A percentile compares a stretch with the other conserved stretches of the same genome.
Evolutionary conservation across 2,329 filamentous ascomycete species (phyloP).

Genomic region (Aspergillaceae sp.): DNA sequence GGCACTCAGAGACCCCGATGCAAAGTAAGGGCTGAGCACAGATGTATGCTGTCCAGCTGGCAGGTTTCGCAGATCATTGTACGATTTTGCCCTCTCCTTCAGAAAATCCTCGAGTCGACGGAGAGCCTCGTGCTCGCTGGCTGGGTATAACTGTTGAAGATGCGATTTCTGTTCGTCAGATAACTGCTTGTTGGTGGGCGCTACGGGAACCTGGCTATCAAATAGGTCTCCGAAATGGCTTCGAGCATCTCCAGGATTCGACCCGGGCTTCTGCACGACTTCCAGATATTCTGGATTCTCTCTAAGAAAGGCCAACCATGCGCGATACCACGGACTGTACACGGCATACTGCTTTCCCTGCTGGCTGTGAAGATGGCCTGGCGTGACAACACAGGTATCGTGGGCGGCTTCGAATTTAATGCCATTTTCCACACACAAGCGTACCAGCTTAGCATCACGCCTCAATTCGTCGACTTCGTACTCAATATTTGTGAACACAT

Average conservation of each 20-base stretch:
- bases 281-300: slow-evolving; percentile 59
- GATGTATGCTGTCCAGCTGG: slow-evolving; percentile 58
- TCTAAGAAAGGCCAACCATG: slow-evolving; percentile 68
- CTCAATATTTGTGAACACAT: slow-evolving; percentile 76
- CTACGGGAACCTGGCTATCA: slow-evolving; percentile 49
- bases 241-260: slow-evolving; percentile 46
- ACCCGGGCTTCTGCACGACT: slow-evolving; percentile 48
- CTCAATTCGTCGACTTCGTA: slow-evolving; percentile 88
- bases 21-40: slow-evolving; percentile 61
- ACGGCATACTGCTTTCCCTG: slow-evolving; percentile 73
- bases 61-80: slow-evolving; percentile 58
- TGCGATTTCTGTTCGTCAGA: slow-evolving; percentile 50
- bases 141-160: slow-evolving; percentile 58
- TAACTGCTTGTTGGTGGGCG: slow-evolving; percentile 56
- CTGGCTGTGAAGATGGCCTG: slow-evolving; percentile 58
- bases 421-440: slow-evolving; percentile 51
- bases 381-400: slow-evolving; percentile 74
- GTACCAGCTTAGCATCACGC: slow-evolving; percentile 61
- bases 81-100: slow-evolving; percentile 52
- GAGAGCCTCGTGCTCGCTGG: slow-evolving; percentile 64
- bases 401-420: slow-evolving; percentile 65
- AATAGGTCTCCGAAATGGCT: slow-evolving; percentile 51
- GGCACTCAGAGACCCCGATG: slow-evolving; percentile 59
- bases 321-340: slow-evolving; percentile 71
- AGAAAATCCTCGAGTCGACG: slow-evolving; percentile 59